A percentile compares a stretch with the other conserved stretches of the same genome.
Evolutionary conservation across 2,329 filamentous ascomycete species (phyloP).

Genomic region (Pseudophaeomoniella oleicola): DNA sequence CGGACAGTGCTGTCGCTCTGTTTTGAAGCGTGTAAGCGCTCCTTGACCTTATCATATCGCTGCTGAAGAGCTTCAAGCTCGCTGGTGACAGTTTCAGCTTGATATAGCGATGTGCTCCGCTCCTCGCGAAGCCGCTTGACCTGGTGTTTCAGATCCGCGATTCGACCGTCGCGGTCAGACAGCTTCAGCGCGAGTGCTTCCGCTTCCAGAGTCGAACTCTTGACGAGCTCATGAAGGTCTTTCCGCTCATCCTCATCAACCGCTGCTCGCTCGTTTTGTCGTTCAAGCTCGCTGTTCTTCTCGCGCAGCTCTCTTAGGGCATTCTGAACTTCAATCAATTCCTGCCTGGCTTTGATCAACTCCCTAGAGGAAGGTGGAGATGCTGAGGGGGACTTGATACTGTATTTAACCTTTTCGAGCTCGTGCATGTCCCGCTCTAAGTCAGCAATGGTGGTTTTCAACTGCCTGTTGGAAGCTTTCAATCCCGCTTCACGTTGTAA

Average conservation of each 20-base stretch:
- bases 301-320: constrained; percentile 40
- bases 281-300: constrained; percentile 35
- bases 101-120: constrained; percentile 24
- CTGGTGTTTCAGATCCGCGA: constrained; percentile 42
- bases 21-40: constrained; percentile 24
- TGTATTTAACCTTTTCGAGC: constrained; percentile 27
- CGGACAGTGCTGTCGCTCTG: constrained; percentile 27
- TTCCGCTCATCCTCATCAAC: constrained; percentile 26
- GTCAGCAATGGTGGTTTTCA: constrained; percentile 51
- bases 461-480: constrained; percentile 45
- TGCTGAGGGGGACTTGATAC: constrained; percentile 32
- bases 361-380: constrained; percentile 44
- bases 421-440: constrained; percentile 56
- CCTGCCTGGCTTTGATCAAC: constrained; percentile 42
- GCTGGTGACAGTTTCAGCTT: constrained; percentile 22
- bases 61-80: constrained; percentile 36
- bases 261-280: constrained; percentile 35
- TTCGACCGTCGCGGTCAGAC: constrained; percentile 50
- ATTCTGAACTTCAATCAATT: constrained; percentile 46
- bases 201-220: constrained; percentile 32
- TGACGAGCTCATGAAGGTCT: constrained; percentile 30
- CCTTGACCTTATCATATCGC: constrained; percentile 48
- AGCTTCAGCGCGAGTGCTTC: constrained; percentile 62
- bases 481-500: constrained; percentile 51
- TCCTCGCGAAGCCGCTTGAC: constrained; percentile 46